These are phyloP conservation scores for Coniferiporia sulphurascens DNA, from an alignment of 1,284 basidiomycete species.

Conservation along the genomic window DNA sequence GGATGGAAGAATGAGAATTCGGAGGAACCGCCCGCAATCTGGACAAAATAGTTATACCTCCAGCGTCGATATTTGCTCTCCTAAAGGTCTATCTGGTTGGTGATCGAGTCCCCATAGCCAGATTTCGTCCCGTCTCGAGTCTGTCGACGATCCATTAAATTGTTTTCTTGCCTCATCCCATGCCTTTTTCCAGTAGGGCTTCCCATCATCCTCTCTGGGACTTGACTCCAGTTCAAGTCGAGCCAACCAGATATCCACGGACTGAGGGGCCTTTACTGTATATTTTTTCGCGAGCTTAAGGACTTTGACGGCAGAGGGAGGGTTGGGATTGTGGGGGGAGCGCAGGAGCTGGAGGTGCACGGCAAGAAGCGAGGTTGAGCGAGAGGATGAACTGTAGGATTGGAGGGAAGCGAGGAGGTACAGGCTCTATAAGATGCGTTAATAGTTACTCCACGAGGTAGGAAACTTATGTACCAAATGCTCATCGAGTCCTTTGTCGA, in stretches of 20 bases:
- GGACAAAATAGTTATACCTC: background rate
- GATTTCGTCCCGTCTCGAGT: constrained; percentile 31
- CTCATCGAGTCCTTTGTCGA: constrained; percentile 40
- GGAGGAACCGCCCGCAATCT: background rate
- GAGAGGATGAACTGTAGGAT: constrained; percentile 32
- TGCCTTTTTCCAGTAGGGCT: constrained; percentile 26
- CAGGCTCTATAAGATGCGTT: constrained; percentile 32
- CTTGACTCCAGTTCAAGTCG: constrained; percentile 43
- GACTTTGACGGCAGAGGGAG: constrained; percentile 33
- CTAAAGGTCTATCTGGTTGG: background rate
- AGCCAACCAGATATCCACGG: constrained; percentile 47
- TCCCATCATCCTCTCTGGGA: constrained; percentile 23
- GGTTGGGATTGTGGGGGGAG: constrained; percentile 22
- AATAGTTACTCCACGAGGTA: background rate
- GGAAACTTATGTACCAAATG: constrained; percentile 45
- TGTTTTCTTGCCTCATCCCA: constrained; percentile 37
- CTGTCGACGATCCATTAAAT: constrained; percentile 21
- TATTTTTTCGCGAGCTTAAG: constrained; percentile 43
- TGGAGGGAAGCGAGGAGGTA: constrained; percentile 54
- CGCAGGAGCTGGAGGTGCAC: constrained; percentile 44
- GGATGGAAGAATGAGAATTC: background rate
- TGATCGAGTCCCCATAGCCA: constrained; percentile 48
- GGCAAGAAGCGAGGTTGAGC: constrained; percentile 38
- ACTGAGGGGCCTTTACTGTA: constrained; percentile 30
- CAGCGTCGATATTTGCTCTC: constrained; percentile 4